phyloP scores from a whole-genome alignment of 495 filamentous ascomycete species.

The Penicillium verhagenii region DNA sequence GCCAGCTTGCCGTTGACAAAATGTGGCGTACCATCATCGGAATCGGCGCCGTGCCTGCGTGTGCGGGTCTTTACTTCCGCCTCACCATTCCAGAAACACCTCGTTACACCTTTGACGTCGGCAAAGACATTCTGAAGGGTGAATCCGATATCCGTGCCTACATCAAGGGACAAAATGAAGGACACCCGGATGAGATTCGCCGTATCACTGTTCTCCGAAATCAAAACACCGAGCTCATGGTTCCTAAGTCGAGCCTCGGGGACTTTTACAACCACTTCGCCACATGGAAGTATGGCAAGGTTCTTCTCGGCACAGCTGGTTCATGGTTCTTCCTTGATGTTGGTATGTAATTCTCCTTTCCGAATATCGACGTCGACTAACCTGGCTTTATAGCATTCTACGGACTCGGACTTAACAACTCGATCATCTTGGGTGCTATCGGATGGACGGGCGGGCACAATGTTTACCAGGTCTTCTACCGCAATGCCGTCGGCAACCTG shows the following conservation, averaged over 20 bases:
- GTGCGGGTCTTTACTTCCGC: conserved; percentile 77
- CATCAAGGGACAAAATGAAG: conserved; percentile 54
- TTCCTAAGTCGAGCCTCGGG: conserved; percentile 61
- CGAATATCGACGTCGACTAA: neutral
- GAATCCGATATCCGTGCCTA: conserved; percentile 65
- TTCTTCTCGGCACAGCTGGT: conserved; percentile 72
- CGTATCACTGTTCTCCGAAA: conserved; percentile 51
- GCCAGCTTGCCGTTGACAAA: conserved; percentile 72
- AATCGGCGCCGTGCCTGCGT: conserved; percentile 75
- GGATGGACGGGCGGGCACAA: conserved; percentile 59
- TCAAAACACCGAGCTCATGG: conserved; percentile 40
- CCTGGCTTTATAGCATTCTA: conserved; percentile 64
- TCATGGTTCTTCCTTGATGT: conserved; percentile 80
- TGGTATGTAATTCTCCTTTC: conserved; percentile 21
- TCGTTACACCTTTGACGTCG: conserved; percentile 81
- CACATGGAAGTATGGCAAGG: conserved; percentile 64
- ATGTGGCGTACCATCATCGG: conserved; percentile 83
- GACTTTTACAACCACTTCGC: conserved; percentile 66
- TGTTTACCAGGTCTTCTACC: conserved; percentile 64
- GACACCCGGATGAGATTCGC: conserved; percentile 60
- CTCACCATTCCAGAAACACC: conserved; percentile 85
- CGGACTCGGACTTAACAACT: conserved; percentile 75
- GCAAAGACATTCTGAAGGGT: conserved; percentile 67
- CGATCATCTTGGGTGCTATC: conserved; percentile 63
- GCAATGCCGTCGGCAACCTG: conserved; percentile 70